Conservation (phyloP, 768 basidiomycete genomes). For the Mycena amicta region DNA sequence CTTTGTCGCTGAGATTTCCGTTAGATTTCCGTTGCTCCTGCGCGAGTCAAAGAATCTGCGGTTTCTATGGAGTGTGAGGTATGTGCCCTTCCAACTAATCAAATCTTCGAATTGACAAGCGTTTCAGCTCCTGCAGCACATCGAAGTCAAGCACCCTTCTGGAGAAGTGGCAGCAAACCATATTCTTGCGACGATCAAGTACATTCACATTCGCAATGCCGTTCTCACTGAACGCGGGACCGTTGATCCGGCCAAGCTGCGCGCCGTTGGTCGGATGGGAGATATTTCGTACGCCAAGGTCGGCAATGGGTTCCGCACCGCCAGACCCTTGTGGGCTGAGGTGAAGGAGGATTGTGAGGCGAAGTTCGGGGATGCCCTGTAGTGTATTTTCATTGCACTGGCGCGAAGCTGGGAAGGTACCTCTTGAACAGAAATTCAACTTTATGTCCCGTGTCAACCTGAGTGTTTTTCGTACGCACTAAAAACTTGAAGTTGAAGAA, state of each 20-base stretch:
- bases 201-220: slow-evolving; percentile 59
- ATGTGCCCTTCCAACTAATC: slow-evolving; percentile 2
- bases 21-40: slow-evolving; percentile 49
- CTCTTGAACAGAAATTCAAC: no score
- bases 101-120: slow-evolving; percentile 33
- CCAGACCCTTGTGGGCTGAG: slow-evolving; percentile 52
- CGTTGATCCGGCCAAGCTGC: slow-evolving; percentile 52
- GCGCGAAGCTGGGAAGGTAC: no score
- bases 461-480: no score
- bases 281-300: slow-evolving; percentile 48
- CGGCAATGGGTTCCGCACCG: slow-evolving; percentile 56
- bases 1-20: slow-evolving; percentile 6
- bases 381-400: no score
- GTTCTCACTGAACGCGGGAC: slow-evolving; percentile 44
- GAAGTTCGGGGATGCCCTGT: no score
- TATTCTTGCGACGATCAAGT: slow-evolving; percentile 56
- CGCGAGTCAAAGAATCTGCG: slow-evolving; percentile 64
- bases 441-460: no score
- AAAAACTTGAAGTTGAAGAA: no score
- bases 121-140: slow-evolving; percentile 42
- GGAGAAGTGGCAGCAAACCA: slow-evolving; percentile 41
- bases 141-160: slow-evolving; percentile 45
- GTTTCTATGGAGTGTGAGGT: slow-evolving; percentile 66
- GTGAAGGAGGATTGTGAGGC: slow-evolving; percentile 47
- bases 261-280: slow-evolving; percentile 54